These are phyloP conservation scores for Acacia crassicarpa DNA, from an alignment of 306 rosid species.

Conservation along the genomic window DNA sequence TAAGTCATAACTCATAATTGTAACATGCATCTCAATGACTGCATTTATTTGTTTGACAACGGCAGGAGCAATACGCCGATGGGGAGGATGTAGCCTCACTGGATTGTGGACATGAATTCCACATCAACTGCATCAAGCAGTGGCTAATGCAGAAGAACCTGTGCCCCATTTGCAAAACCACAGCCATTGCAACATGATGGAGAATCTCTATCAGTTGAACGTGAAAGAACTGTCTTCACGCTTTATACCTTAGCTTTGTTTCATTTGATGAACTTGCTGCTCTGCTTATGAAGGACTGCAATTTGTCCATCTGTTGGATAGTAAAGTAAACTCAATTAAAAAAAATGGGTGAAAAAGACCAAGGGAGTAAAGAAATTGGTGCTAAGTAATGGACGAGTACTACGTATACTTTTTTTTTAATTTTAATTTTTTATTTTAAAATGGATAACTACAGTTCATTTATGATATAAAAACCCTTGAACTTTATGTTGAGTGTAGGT, in stretches of 20 bases:
- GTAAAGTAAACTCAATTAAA: background rate
- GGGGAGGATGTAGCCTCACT: slow-evolving; percentile 71
- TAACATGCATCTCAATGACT: slow-evolving; percentile 1
- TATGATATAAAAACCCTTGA: slow-evolving; percentile 12
- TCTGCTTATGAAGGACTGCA: background rate
- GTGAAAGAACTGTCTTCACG: slow-evolving; percentile 1
- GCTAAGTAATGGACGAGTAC: background rate
- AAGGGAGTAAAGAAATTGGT: background rate
- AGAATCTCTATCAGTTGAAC: slow-evolving; percentile 23
- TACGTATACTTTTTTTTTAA: background rate
- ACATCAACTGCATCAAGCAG: slow-evolving; percentile 74
- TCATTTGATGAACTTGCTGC: slow-evolving; percentile 13
- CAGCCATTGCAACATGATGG: slow-evolving; percentile 61
- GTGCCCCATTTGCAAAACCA: slow-evolving; percentile 88
- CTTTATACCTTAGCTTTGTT: background rate
- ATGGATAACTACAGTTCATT: slow-evolving; percentile 6
- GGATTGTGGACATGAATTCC: slow-evolving; percentile 91
- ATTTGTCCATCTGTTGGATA: background rate
- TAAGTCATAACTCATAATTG: background rate
- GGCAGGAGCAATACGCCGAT: slow-evolving; percentile 67
- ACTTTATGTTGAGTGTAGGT: background rate
- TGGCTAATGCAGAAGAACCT: slow-evolving; percentile 86
- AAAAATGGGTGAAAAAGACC: background rate
- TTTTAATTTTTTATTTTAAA: background rate
- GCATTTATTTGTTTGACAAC: slow-evolving; percentile 17